Evolutionary conservation across 2,329 filamentous ascomycete species (phyloP), one percentile per base, ranked within the genome.

Genomic region (Aspergillus proliferans): DNA sequence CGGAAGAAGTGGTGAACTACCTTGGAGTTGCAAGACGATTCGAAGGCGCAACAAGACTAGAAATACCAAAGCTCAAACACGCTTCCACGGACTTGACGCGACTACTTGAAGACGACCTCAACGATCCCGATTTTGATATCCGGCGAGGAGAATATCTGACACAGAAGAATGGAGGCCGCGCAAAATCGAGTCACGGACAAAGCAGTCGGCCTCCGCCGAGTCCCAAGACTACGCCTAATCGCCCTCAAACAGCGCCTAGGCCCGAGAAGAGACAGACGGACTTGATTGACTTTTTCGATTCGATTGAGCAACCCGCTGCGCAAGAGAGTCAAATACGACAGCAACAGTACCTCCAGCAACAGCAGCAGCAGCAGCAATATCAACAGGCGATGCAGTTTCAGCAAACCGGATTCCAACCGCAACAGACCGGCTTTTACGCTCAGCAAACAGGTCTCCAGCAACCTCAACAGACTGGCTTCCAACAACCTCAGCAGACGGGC

Each of bases 51-150:
- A 98, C 93, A 4, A 80, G 92, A 52, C 81, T 98, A 36, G 89
- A 96, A 63, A 94, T 98, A 6, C 93, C 93, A 8, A 96, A 95
- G 73, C 79, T 98, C 57, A 97, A 96, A 73, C 93, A 98, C 67
- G 93, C 93, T 5, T 94, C 93, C 1, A 91, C 94, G 1, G 95
- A 93, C 64, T 72, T 98, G 46, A 88, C 88, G 14, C 85, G 85
- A 22, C 89, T 95, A 48, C 78, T 98, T 22, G 90, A 97, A 67
- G 93, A 98, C 58, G 97, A 98, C 64, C 75, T 98, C 42, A 85
- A 91, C 54, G 93, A 98, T 62, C 84, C 89, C 3, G 93, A 98
- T 67, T 98, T 98, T 61, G 93, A 98, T 60, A 80, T 91, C 48
- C 93, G 97, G 60, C 81, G 93, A 53, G 79, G 90, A 58, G 93